A percentile compares a stretch with the other conserved stretches of the same genome.
Evolutionary conservation across 495 filamentous ascomycete species (phyloP).

Genomic region (Achaetomiella virescens): DNA sequence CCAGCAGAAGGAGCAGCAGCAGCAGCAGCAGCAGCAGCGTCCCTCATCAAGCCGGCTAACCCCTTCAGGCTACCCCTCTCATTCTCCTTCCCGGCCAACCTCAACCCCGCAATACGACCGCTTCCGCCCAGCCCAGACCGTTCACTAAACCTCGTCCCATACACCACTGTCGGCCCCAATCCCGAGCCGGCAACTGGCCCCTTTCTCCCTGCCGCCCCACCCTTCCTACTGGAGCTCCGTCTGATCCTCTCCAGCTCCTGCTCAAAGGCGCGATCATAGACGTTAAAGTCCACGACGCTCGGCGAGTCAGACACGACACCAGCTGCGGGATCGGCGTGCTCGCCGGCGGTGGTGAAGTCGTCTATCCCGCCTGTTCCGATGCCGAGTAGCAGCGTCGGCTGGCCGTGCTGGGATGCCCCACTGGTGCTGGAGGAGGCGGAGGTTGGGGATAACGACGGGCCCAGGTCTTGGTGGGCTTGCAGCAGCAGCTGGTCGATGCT

Average conservation of each 20-base stretch:
- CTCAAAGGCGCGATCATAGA: constrained; percentile 83
- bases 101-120: not conserved
- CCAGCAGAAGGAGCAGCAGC: not conserved
- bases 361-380: constrained; percentile 59
- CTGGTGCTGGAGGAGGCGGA: not conserved
- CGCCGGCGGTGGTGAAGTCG: constrained; percentile 20
- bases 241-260: constrained; percentile 71
- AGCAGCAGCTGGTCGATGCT: constrained; percentile 36
- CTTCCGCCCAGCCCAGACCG: not conserved
- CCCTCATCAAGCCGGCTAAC: not conserved
- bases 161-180: not conserved
- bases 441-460: not conserved
- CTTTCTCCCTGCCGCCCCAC: not conserved
- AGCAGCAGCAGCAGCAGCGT: not conserved
- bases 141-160: constrained; percentile 6
- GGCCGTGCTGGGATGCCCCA: not conserved
- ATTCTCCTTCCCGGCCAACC: too few relatives aligned
- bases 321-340: not conserved
- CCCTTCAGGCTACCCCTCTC: not conserved
- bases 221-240: constrained; percentile 16
- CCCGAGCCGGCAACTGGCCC: not conserved
- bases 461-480: not conserved
- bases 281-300: constrained; percentile 68
- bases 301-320: constrained; percentile 72
- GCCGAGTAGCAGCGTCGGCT: constrained; percentile 56